phyloP scores from a whole-genome alignment of 164 flowering plant species.

The Umbilicus rupestris region DNA sequence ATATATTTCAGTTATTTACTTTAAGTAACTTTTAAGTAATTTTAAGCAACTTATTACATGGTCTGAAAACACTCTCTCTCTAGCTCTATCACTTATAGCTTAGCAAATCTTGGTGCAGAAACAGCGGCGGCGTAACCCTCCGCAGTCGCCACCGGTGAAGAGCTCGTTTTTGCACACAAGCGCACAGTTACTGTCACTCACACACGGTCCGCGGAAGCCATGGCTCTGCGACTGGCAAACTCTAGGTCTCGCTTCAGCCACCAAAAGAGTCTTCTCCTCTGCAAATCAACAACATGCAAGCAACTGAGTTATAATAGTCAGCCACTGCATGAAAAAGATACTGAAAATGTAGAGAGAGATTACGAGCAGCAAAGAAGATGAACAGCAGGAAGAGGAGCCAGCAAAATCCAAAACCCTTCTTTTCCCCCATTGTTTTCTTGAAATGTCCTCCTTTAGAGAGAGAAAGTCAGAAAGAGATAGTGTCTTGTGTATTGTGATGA shows the following conservation, averaged over 20 bases:
- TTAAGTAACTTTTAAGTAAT: no score
- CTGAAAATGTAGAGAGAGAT: not conserved
- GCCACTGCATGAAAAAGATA: not conserved
- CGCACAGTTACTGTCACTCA: conserved; percentile 30
- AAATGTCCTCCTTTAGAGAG: no score
- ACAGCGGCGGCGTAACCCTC: conserved; percentile 40
- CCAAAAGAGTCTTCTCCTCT: conserved; percentile 20
- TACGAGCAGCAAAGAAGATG: conserved; percentile 1
- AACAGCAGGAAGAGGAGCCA: not conserved
- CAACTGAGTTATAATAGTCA: not conserved
- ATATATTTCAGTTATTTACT: no score
- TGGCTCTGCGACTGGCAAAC: conserved; percentile 34
- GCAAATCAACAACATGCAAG: not conserved
- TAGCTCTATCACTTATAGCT: not conserved
- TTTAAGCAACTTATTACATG: no score
- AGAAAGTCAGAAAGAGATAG: no score
- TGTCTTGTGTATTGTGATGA: no score
- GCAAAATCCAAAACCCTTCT: no score
- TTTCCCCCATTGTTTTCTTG: no score
- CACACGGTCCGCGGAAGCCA: conserved; percentile 32
- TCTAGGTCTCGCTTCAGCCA: conserved; percentile 25
- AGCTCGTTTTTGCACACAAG: conserved; percentile 37
- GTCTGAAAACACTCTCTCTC: not conserved
- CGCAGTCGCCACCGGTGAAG: conserved; percentile 33
- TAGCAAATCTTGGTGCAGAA: conserved; percentile 36